Conservation (phyloP, 106 monocot genomes). For the Gastrodia elata region DNA sequence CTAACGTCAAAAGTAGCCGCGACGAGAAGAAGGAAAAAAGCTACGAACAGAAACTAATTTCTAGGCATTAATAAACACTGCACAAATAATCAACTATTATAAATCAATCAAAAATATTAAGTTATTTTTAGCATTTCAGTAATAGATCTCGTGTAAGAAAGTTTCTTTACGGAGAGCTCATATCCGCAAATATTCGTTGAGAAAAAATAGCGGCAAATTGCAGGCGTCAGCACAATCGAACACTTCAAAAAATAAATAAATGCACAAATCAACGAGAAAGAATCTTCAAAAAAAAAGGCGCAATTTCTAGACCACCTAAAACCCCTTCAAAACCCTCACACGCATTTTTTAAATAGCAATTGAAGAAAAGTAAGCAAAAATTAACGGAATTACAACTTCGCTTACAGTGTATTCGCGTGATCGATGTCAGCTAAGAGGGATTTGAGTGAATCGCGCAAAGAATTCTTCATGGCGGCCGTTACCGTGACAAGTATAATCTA, state of each 20-base stretch:
- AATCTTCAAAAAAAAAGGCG: not conserved
- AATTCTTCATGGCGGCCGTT: not conserved
- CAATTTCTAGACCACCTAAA: not conserved
- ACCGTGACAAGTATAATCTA: not conserved
- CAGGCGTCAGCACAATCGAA: not conserved
- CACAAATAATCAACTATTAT: not conserved
- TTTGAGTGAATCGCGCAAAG: not conserved
- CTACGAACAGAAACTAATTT: not conserved
- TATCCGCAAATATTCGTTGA: not conserved
- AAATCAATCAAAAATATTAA: not conserved
- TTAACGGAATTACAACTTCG: not conserved
- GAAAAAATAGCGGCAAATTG: not conserved
- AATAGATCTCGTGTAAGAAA: not conserved
- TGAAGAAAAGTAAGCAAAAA: not conserved
- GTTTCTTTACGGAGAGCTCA: not conserved
- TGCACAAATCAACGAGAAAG: not conserved
- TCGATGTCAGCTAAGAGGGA: constrained; percentile 2
- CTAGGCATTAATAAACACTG: not conserved
- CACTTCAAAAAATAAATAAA: not conserved
- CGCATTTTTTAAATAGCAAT: not conserved
- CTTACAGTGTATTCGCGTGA: constrained; percentile 5
- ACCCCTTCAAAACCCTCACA: not conserved
- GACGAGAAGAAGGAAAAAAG: not conserved
- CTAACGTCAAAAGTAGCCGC: not conserved
- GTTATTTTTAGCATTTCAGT: not conserved